phyloP scores from a whole-genome alignment of 2,329 filamentous ascomycete species.

The Cordyceps sp. region DNA sequence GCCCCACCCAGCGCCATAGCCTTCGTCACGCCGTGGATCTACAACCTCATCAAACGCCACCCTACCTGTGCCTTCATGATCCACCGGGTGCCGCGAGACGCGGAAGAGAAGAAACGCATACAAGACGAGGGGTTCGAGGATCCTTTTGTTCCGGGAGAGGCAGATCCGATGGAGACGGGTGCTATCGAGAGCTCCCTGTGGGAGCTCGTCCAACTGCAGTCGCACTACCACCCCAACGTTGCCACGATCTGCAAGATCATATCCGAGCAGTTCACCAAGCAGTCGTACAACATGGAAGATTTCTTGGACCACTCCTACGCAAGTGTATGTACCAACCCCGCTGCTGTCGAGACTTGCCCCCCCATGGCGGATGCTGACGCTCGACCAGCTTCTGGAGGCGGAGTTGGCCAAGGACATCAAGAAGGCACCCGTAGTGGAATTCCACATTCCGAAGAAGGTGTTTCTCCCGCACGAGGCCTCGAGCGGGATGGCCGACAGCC shows the following conservation, averaged over 20 bases:
- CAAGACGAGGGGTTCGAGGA: slow-evolving; percentile 48
- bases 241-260: slow-evolving; percentile 88
- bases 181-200: slow-evolving; percentile 89
- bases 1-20: slow-evolving; percentile 84
- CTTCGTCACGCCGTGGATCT: slow-evolving; percentile 78
- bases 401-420: slow-evolving; percentile 73
- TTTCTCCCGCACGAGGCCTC: slow-evolving; percentile 38
- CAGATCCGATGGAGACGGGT: slow-evolving; percentile 67
- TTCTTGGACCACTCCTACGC: slow-evolving; percentile 90
- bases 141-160: slow-evolving; percentile 59
- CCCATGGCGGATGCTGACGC: background rate
- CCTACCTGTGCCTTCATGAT: slow-evolving; percentile 93
- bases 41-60: slow-evolving; percentile 84
- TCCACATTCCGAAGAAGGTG: slow-evolving; percentile 79
- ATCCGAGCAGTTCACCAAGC: slow-evolving; percentile 93
- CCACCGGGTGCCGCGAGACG: slow-evolving; percentile 53
- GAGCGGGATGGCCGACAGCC: slow-evolving; percentile 30
- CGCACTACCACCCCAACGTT: slow-evolving; percentile 93
- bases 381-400: slow-evolving; percentile 56
- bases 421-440: slow-evolving; percentile 79
- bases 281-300: slow-evolving; percentile 87
- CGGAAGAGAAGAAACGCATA: slow-evolving; percentile 39
- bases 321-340: slow-evolving; percentile 36
- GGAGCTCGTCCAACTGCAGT: slow-evolving; percentile 83
- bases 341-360: background rate